Conservation (phyloP, 2,329 filamentous ascomycete species). For the Trichoderma polysporum region DNA sequence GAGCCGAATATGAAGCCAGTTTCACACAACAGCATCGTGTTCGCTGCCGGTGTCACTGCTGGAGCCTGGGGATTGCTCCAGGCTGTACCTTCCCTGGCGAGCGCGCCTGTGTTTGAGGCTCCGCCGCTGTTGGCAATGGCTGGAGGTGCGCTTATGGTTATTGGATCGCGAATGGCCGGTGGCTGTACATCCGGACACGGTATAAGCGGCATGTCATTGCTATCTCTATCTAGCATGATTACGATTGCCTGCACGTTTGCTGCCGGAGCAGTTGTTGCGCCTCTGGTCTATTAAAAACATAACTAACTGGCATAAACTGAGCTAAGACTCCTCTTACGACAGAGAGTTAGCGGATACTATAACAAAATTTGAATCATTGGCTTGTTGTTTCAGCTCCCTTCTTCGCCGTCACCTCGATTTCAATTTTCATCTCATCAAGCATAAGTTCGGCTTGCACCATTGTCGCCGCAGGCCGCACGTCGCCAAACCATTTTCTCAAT, state of each 20-base stretch:
- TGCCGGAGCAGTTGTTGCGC: constrained; percentile 41
- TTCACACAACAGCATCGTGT: constrained; percentile 47
- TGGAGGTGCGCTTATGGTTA: constrained; percentile 57
- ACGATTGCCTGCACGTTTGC: constrained; percentile 60
- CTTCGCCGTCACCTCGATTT: constrained; percentile 45
- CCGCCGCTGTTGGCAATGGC: constrained; percentile 42
- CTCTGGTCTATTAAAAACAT: constrained; percentile 29
- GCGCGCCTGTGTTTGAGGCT: constrained; percentile 31
- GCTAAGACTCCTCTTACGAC: background rate
- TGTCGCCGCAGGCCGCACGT: constrained; percentile 52
- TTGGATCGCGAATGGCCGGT: constrained; percentile 62
- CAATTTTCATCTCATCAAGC: constrained; percentile 49
- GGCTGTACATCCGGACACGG: constrained; percentile 70
- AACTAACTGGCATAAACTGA: background rate
- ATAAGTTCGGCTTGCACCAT: constrained; percentile 53
- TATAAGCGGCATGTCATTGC: constrained; percentile 63
- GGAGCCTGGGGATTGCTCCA: constrained; percentile 45
- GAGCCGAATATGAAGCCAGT: constrained; percentile 29
- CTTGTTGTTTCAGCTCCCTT: constrained; percentile 27
- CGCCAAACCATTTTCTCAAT: constrained; percentile 49
- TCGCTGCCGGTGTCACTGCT: constrained; percentile 51
- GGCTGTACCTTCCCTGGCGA: constrained; percentile 33
- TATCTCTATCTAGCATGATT: constrained; percentile 61
- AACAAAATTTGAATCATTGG: background rate
- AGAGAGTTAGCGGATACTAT: background rate